Base-by-base conservation (phyloP, 768 basidiomycete species). In the Lyophyllum shimeji region DNA sequence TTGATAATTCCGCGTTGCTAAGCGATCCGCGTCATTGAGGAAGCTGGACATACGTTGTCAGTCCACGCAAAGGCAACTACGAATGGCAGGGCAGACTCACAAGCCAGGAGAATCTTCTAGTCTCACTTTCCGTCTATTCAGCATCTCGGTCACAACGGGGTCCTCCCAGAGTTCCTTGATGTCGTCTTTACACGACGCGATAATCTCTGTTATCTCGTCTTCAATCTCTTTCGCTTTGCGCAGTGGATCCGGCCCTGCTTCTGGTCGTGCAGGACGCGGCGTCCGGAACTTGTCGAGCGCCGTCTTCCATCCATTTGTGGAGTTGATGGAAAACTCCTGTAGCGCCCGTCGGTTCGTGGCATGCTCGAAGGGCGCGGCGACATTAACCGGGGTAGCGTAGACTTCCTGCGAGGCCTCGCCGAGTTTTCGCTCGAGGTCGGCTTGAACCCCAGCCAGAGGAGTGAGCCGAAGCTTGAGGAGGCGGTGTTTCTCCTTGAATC, bases 91-190 rank as follows among this genome's bases (percentile, higher is more conserved):
- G 58, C 46, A 43, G 31, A 78, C 86, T 72, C 68, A 89, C 88
- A 91, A 92, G 50, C 90, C 86, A 34, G 90, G 81, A 17, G 80
- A 73, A 56, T 89, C 83, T 67, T 93, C 89, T 59, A 92, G 68
- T 62, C 81, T 74, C 5, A 76, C 65, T 63, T 82, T 85, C 25
- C 79, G 74, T 44, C 79, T 69, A 53, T 63, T 68, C 55, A 91
- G 67, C 71, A 86, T 79, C 65, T 88, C 82, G 59, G 79, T 80
- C 7, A 90, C 79, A 5, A 78, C 72, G 18, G 79, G 60, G 63
- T 93, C 89, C 50, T 82, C 79, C 89, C 89, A 90, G 7, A 91
- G 71, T 17, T 71, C 73, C 57, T 82, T 82, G 65, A 91, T 89
- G 60, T 88, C 86, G 6, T 87, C 82, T 42, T 76, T 75, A 65